These are phyloP conservation scores for Ophiostoma ips DNA, from an alignment of 2,329 filamentous ascomycete genomes.

Conservation along the genomic window DNA sequence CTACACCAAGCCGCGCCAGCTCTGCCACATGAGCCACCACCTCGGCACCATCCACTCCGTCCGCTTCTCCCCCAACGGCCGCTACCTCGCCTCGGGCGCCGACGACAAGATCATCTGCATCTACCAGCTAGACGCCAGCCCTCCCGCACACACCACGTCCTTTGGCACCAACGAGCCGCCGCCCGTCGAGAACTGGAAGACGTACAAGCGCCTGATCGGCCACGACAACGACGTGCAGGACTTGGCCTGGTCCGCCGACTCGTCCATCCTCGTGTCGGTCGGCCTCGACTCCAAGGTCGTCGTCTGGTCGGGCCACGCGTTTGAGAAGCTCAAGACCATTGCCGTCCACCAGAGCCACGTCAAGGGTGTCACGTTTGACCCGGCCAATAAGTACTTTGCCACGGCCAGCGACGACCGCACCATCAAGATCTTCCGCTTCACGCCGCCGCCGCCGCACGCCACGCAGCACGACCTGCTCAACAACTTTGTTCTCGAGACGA, in stretches of 20 bases:
- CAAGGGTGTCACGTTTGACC: constrained; percentile 97
- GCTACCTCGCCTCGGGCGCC: constrained; percentile 90
- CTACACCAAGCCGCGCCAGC: constrained; percentile 71
- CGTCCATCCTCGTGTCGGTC: constrained; percentile 80
- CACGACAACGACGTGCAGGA: constrained; percentile 99
- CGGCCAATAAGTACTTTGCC: constrained; percentile 97
- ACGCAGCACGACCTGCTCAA: constrained; percentile 91
- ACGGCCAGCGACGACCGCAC: constrained; percentile 94
- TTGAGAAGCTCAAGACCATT: constrained; percentile 92
- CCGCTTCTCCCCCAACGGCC: constrained; percentile 87
- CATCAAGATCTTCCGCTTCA: constrained; percentile 94
- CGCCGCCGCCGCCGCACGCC: constrained; percentile 76
- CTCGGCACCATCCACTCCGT: constrained; percentile 95
- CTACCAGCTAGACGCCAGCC: constrained; percentile 75
- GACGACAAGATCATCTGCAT: constrained; percentile 99
- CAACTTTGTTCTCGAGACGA: constrained; percentile 92
- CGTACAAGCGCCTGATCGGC: constrained; percentile 79
- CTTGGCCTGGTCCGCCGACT: constrained; percentile 91
- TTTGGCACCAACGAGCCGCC: constrained; percentile 87
- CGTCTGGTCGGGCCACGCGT: constrained; percentile 94
- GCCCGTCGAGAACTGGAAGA: constrained; percentile 96
- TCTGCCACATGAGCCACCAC: constrained; percentile 97
- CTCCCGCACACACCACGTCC: constrained; percentile 59
- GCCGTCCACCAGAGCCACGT: constrained; percentile 93
- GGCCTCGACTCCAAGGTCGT: constrained; percentile 96